These are phyloP conservation scores for Fraxinus sp. DNA, from an alignment of 305 asterid species.

Conservation along the genomic window DNA sequence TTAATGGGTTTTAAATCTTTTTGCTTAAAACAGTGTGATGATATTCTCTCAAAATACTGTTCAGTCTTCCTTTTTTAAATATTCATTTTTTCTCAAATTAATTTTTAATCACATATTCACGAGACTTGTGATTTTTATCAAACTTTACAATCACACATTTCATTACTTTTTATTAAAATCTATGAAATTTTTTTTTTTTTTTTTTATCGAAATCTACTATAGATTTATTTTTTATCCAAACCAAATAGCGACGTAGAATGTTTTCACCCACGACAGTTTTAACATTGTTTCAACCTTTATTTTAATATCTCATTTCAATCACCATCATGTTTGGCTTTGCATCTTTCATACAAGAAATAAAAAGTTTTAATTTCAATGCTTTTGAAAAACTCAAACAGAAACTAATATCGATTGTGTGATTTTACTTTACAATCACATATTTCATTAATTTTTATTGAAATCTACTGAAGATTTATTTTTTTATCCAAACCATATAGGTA, in stretches of 20 bases:
- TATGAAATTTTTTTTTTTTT: no score
- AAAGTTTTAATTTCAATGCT: background rate
- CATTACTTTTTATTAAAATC: no score
- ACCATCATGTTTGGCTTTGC: background rate
- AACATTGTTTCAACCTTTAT: background rate
- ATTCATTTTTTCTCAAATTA: background rate
- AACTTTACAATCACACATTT: no score
- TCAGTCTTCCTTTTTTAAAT: background rate
- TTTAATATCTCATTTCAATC: background rate
- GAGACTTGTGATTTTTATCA: no score
- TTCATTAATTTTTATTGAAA: no score
- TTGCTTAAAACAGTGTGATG: background rate
- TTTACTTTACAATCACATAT: no score
- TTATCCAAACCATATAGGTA: no score
- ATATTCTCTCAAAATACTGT: no score
- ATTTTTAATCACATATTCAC: background rate
- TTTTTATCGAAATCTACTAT: no score
- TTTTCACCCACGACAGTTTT: background rate
- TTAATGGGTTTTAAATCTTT: background rate
- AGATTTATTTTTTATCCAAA: no score
- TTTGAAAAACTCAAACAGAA: background rate
- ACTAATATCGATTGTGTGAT: background rate
- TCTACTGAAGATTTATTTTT: no score
- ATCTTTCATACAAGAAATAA: background rate
- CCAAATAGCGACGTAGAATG: background rate